Evolutionary conservation across 2,329 filamentous ascomycete genomes (phyloP).

Genomic region (Colletotrichum paranaense): DNA sequence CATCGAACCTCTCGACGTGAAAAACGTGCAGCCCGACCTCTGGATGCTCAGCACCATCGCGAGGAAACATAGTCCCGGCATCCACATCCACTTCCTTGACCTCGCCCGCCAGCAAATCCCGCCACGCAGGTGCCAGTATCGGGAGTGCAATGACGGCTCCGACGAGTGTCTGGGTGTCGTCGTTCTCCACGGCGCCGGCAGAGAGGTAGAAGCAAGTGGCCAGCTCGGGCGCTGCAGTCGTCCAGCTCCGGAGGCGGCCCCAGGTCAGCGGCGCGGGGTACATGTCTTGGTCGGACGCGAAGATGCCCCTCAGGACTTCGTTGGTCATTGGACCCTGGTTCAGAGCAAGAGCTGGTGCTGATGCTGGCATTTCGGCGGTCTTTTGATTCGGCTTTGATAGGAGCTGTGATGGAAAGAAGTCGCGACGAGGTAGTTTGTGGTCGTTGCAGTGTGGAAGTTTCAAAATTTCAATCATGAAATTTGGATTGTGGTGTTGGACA

Average conservation of each 20-base stretch:
- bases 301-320: constrained; percentile 38
- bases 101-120: constrained; percentile 41
- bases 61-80: constrained; percentile 40
- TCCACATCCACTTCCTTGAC: constrained; percentile 45
- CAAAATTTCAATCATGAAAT: neutral
- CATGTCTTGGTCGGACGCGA: constrained; percentile 46
- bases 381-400: neutral
- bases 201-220: constrained; percentile 39
- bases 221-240: constrained; percentile 41
- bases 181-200: neutral
- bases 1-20: constrained; percentile 46
- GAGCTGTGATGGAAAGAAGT: neutral
- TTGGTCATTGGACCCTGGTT: constrained; percentile 32
- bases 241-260: constrained; percentile 44
- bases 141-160: constrained; percentile 48
- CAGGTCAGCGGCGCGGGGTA: constrained; percentile 48
- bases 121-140: constrained; percentile 40
- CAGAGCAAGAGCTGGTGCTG: neutral
- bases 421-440: neutral
- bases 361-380: neutral
- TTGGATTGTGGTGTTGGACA: neutral
- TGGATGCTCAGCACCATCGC: neutral
- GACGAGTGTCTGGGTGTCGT: neutral
- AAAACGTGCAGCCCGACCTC: constrained; percentile 49
- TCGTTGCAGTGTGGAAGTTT: neutral